phyloP scores from a whole-genome alignment of 2,329 filamentous ascomycete species.

The Massarina eburnea region DNA sequence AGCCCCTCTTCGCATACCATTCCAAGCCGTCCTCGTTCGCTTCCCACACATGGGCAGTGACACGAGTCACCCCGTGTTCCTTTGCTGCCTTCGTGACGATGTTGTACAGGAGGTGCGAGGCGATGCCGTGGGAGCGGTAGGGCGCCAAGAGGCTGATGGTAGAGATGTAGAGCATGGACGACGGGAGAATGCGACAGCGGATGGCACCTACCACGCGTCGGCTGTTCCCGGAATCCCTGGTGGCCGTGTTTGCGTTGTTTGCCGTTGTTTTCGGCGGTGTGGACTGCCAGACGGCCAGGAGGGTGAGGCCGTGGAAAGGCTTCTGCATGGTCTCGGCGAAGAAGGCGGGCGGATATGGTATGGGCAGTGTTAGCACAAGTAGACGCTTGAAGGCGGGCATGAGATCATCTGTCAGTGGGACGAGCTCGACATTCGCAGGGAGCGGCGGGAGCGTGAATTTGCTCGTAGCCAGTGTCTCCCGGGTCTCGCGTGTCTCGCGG shows the following conservation, averaged over 20 bases:
- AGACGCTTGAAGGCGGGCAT: conserved; percentile 60
- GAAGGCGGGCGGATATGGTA: conserved; percentile 63
- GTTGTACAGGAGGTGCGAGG: conserved; percentile 53
- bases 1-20: conserved; percentile 63
- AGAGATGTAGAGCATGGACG: conserved; percentile 59
- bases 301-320: conserved; percentile 55
- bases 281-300: conserved; percentile 60
- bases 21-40: conserved; percentile 60
- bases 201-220: conserved; percentile 49
- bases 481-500: no score
- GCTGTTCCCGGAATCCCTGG: not conserved
- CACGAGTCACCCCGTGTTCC: conserved; percentile 53
- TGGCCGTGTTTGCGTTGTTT: no score
- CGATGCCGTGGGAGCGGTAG: conserved; percentile 60
- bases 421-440: conserved; percentile 55
- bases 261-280: conserved; percentile 15
- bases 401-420: conserved; percentile 55
- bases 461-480: conserved; percentile 13
- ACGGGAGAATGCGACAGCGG: conserved; percentile 48
- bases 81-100: conserved; percentile 51
- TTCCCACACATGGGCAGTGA: conserved; percentile 67
- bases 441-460: conserved; percentile 37
- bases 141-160: conserved; percentile 62
- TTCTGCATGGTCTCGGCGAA: conserved; percentile 63
- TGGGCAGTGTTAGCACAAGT: conserved; percentile 60